Evolutionary conservation across 106 monocot genomes (phyloP).

Genomic region (Chionographis japonica): DNA sequence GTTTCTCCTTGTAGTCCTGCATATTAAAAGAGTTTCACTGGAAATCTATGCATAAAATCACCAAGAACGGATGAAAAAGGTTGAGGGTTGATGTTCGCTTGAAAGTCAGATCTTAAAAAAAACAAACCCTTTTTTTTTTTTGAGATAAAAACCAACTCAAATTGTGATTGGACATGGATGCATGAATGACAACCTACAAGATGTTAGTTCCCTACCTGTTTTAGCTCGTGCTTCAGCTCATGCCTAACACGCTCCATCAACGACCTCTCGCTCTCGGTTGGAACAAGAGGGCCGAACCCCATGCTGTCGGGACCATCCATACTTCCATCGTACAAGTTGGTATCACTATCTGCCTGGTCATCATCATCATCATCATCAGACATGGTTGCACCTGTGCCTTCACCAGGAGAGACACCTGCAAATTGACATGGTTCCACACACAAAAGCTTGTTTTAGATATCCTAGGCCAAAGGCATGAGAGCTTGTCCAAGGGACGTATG

Average conservation of each 20-base stretch:
- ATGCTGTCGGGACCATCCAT: conserved; percentile 65
- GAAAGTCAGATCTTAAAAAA: too few relatives aligned
- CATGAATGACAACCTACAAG: background rate
- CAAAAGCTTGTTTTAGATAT: too few relatives aligned
- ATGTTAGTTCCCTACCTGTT: conserved; percentile 40
- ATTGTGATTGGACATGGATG: background rate
- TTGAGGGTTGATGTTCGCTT: too few relatives aligned
- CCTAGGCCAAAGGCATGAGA: too few relatives aligned
- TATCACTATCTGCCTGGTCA: conserved; percentile 78
- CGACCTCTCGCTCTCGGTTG: conserved; percentile 90
- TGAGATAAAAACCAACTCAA: too few relatives aligned
- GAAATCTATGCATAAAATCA: background rate
- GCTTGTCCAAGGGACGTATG: too few relatives aligned
- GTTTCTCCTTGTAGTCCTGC: conserved; percentile 91
- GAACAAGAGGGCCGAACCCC: conserved; percentile 87
- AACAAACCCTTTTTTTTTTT: too few relatives aligned
- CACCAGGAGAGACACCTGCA: conserved; percentile 77
- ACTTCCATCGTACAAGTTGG: conserved; percentile 75
- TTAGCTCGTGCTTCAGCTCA: conserved; percentile 94
- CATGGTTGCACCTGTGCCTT: conserved; percentile 96
- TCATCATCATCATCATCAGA: conserved; percentile 89
- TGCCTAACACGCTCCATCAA: conserved; percentile 91
- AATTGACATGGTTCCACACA: too few relatives aligned
- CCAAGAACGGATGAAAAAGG: too few relatives aligned
- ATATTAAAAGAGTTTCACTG: background rate